Conservation (phyloP, 495 filamentous ascomycete species). For the Parachaetomium inaequale region DNA sequence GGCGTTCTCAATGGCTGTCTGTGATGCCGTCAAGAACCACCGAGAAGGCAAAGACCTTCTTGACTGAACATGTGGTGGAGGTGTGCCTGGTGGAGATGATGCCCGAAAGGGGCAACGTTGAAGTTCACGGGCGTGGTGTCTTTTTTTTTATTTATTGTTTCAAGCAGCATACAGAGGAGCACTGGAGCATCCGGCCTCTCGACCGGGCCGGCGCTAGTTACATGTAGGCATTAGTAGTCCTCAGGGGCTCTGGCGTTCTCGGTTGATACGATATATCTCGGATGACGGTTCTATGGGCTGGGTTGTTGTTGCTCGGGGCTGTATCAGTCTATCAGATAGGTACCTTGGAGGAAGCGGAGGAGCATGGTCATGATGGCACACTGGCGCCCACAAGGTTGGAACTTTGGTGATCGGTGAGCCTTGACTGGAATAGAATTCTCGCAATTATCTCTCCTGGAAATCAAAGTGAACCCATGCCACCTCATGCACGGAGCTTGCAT, state of each 20-base stretch:
- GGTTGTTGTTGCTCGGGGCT: no score
- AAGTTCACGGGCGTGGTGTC: neutral
- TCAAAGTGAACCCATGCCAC: no score
- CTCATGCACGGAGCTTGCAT: no score
- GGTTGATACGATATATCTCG: neutral
- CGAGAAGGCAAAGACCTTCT: slow-evolving; percentile 31
- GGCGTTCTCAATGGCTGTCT: slow-evolving; percentile 23
- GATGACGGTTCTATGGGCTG: neutral
- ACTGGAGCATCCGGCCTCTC: neutral
- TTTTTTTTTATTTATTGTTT: neutral
- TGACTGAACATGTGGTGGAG: slow-evolving; percentile 15
- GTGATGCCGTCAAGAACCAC: slow-evolving; percentile 31
- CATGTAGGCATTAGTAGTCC: neutral
- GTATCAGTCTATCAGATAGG: no score
- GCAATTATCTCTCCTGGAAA: no score
- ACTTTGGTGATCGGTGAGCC: no score
- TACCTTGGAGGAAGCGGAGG: no score
- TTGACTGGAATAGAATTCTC: no score
- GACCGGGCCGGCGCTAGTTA: neutral
- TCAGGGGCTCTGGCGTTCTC: neutral
- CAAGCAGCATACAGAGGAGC: neutral
- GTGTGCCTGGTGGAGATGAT: neutral
- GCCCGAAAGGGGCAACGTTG: neutral
- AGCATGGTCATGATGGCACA: no score
- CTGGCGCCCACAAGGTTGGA: no score